Evolutionary conservation across 2,329 filamentous ascomycete species (phyloP).

Genomic region (Trichoderma pleuroti): DNA sequence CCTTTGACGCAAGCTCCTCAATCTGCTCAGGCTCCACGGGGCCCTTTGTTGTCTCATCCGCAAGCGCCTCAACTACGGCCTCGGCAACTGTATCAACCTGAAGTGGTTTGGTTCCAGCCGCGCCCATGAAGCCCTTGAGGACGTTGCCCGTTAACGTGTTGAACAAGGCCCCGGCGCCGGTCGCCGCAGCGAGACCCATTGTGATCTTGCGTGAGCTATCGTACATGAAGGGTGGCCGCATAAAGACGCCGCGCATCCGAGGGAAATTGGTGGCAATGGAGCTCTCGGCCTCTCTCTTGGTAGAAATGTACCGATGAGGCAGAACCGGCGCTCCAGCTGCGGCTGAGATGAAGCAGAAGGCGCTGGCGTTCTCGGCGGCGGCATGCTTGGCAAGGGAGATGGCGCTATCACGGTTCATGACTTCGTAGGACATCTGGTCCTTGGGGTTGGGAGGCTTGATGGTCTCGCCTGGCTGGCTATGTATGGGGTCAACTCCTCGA

Average conservation of each 20-base stretch:
- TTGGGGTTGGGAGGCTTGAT: slow-evolving; percentile 64
- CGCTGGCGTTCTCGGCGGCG: slow-evolving; percentile 56
- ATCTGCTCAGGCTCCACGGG: slow-evolving; percentile 76
- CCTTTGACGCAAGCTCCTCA: slow-evolving; percentile 73
- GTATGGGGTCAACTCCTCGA: slow-evolving; percentile 67
- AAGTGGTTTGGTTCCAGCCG: slow-evolving; percentile 79
- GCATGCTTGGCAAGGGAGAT: slow-evolving; percentile 79
- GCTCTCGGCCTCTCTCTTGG: slow-evolving; percentile 86
- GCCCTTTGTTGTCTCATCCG: slow-evolving; percentile 68
- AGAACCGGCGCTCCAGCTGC: slow-evolving; percentile 81
- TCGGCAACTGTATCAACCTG: slow-evolving; percentile 85
- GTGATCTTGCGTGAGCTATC: slow-evolving; percentile 79
- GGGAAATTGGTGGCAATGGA: slow-evolving; percentile 71
- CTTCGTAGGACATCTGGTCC: slow-evolving; percentile 86
- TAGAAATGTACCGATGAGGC: slow-evolving; percentile 80
- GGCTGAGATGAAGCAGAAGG: slow-evolving; percentile 87
- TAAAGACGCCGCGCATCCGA: slow-evolving; percentile 72
- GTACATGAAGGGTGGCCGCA: slow-evolving; percentile 85
- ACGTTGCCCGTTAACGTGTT: slow-evolving; percentile 75
- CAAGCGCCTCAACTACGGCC: slow-evolving; percentile 82
- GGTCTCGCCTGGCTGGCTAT: slow-evolving; percentile 54
- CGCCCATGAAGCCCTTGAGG: slow-evolving; percentile 73
- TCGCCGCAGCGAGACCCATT: slow-evolving; percentile 75
- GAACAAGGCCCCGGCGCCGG: slow-evolving; percentile 69
- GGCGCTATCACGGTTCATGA: slow-evolving; percentile 92